phyloP scores from a whole-genome alignment of 768 basidiomycete genomes.

The Dioszegia crocea region DNA sequence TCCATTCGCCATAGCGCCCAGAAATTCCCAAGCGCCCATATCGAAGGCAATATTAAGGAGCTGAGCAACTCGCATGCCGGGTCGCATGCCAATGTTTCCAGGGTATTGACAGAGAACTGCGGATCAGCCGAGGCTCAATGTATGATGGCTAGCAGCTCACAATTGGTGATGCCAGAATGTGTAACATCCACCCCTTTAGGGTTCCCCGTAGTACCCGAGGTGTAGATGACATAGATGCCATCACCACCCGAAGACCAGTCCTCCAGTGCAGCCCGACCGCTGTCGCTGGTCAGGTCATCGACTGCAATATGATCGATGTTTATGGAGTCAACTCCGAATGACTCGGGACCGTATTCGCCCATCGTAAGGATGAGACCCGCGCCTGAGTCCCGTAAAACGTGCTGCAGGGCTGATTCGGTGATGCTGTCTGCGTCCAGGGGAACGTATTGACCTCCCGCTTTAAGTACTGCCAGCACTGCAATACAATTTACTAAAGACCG shows the following conservation, averaged over 20 bases:
- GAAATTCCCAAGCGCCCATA: constrained; percentile 64
- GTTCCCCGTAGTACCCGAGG: constrained; percentile 56
- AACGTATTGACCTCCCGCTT: constrained; percentile 61
- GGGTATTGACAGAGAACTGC: constrained; percentile 55
- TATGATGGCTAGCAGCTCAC: constrained; percentile 49
- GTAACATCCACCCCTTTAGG: constrained; percentile 63
- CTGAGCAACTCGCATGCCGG: constrained; percentile 59
- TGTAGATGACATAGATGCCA: constrained; percentile 62
- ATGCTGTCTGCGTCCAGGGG: constrained; percentile 61
- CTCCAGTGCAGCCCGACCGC: constrained; percentile 50
- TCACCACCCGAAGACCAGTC: constrained; percentile 48
- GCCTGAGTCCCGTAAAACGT: constrained; percentile 56
- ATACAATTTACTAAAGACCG: constrained; percentile 58
- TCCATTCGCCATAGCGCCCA: constrained; percentile 57
- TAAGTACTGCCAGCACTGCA: constrained; percentile 59
- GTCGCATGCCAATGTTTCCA: constrained; percentile 61
- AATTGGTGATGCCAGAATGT: constrained; percentile 60
- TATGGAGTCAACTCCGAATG: constrained; percentile 37
- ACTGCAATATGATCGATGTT: neutral
- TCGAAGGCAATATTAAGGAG: constrained; percentile 65
- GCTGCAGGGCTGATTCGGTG: constrained; percentile 57
- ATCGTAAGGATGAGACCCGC: constrained; percentile 54
- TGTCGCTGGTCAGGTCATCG: neutral
- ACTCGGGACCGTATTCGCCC: constrained; percentile 50
- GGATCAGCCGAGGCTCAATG: neutral